Percentiles rank a stretch among this genome's conserved stretches.
Evolutionary conservation across 768 basidiomycete genomes (phyloP).

Genomic region (Trametopsis cervina): DNA sequence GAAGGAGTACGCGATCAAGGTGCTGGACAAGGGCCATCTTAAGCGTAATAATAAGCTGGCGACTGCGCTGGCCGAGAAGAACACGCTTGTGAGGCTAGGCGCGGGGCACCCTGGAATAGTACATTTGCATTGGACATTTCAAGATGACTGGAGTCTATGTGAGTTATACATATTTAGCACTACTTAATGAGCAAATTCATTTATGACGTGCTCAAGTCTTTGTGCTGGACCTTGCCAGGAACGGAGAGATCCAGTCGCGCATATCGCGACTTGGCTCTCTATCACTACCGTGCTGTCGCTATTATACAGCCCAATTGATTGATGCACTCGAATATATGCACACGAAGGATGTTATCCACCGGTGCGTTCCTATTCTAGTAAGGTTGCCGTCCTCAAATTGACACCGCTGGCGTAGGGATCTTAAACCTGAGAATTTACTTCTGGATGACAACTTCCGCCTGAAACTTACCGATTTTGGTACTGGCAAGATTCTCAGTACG

Average conservation of each 20-base stretch:
- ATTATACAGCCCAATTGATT: conserved; percentile 86
- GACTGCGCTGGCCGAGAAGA: conserved; percentile 76
- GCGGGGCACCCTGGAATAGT: conserved; percentile 77
- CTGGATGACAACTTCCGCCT: conserved; percentile 83
- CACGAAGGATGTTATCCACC: conserved; percentile 81
- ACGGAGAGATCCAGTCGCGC: conserved; percentile 72
- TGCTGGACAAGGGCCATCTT: conserved; percentile 79
- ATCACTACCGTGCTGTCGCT: conserved; percentile 64
- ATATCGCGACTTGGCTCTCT: conserved; percentile 82
- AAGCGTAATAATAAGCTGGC: conserved; percentile 70
- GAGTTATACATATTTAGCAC: conserved; percentile 25
- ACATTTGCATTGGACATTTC: conserved; percentile 76
- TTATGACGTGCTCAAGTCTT: conserved; percentile 47
- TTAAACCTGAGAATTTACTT: conserved; percentile 85
- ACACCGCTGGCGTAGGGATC: conserved; percentile 40
- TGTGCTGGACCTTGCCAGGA: conserved; percentile 67
- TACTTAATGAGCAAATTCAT: conserved; percentile 3
- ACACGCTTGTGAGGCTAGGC: conserved; percentile 58
- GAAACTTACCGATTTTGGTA: conserved; percentile 97
- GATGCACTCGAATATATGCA: conserved; percentile 92
- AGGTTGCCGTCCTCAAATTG: conserved; percentile 1
- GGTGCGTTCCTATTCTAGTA: conserved; percentile 31
- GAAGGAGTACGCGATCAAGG: conserved; percentile 69
- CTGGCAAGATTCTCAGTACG: conserved; percentile 67
- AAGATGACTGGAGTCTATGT: conserved; percentile 83